phyloP scores from a whole-genome alignment of 495 filamentous ascomycete genomes.

The Talaromyces nanjingensis region DNA sequence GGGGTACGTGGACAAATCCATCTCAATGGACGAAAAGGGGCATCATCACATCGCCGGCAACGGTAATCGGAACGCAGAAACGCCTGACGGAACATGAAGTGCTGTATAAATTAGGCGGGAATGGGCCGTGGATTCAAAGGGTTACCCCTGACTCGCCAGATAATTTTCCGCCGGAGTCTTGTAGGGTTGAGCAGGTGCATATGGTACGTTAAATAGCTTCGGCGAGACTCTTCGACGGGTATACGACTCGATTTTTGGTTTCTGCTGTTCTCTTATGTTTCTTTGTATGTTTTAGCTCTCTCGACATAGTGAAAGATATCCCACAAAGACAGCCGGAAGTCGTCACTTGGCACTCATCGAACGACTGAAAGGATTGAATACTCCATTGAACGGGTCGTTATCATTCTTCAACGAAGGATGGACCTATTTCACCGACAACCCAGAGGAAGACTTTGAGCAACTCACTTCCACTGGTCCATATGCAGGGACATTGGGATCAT shows the following conservation, averaged over 20 bases:
- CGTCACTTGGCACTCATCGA: slow-evolving; percentile 46
- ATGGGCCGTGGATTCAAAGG: slow-evolving; percentile 55
- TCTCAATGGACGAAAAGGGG: background rate
- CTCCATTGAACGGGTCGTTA: slow-evolving; percentile 40
- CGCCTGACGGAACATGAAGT: slow-evolving; percentile 13
- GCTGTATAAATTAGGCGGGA: slow-evolving; percentile 50
- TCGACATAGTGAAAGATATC: slow-evolving; percentile 53
- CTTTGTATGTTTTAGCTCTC: slow-evolving; percentile 37
- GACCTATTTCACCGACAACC: slow-evolving; percentile 45
- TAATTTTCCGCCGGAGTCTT: slow-evolving; percentile 39
- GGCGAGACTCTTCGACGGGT: background rate
- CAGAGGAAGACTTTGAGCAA: slow-evolving; percentile 38
- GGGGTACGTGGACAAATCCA: slow-evolving; percentile 20
- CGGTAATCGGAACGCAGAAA: background rate
- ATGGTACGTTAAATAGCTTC: slow-evolving; percentile 34
- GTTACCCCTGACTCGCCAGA: slow-evolving; percentile 26
- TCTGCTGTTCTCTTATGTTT: background rate
- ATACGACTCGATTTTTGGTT: background rate
- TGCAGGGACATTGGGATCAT: slow-evolving; percentile 47
- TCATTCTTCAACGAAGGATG: slow-evolving; percentile 46
- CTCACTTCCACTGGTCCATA: slow-evolving; percentile 53
- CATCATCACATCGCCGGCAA: background rate
- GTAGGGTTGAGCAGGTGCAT: slow-evolving; percentile 49
- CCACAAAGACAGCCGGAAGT: slow-evolving; percentile 42
- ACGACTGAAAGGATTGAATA: slow-evolving; percentile 33